Percentiles rank a stretch among this genome's conserved stretches.
Conservation (phyloP, 2,329 filamentous ascomycete genomes). For the Venturia pyrina region DNA sequence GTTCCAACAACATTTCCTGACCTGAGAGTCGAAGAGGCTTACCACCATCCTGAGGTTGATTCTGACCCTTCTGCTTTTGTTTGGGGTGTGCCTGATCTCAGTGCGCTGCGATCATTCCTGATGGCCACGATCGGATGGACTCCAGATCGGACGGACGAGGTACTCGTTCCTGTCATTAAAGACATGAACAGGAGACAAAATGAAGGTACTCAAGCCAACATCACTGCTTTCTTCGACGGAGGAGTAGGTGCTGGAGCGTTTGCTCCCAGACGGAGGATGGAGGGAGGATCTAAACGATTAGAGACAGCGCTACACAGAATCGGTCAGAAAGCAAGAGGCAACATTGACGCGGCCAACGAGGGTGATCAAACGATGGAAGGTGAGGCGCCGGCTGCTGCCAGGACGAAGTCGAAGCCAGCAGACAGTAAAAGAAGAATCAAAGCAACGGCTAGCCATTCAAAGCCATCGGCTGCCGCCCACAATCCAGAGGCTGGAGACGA, state of each 20-base stretch:
- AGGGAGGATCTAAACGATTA: slow-evolving; percentile 64
- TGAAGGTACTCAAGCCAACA: slow-evolving; percentile 92
- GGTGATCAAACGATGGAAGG: not conserved
- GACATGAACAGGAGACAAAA: slow-evolving; percentile 86
- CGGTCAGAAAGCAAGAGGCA: slow-evolving; percentile 18
- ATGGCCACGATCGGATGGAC: slow-evolving; percentile 92
- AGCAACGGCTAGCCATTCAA: not conserved
- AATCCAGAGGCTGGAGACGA: not conserved
- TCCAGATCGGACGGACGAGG: slow-evolving; percentile 85
- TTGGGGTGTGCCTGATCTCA: slow-evolving; percentile 92
- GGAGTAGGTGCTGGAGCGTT: slow-evolving; percentile 61
- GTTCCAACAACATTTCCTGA: slow-evolving; percentile 73
- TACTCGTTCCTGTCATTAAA: slow-evolving; percentile 85
- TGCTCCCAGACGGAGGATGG: slow-evolving; percentile 55
- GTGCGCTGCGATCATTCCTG: slow-evolving; percentile 71
- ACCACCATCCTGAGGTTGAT: slow-evolving; percentile 80
- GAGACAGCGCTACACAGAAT: slow-evolving; percentile 62
- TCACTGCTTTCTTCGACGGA: slow-evolving; percentile 84
- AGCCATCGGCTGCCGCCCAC: not conserved
- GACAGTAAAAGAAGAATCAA: not conserved
- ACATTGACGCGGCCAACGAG: not conserved
- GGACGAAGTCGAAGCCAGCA: not conserved
- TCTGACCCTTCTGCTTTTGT: slow-evolving; percentile 67
- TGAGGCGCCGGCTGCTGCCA: not conserved
- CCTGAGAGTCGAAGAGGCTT: slow-evolving; percentile 68